Percentiles rank a stretch among this genome's conserved stretches.
These are phyloP conservation scores for Zygnema cylindricum DNA, from an alignment of 139 green algal species.

Conservation along the genomic window DNA sequence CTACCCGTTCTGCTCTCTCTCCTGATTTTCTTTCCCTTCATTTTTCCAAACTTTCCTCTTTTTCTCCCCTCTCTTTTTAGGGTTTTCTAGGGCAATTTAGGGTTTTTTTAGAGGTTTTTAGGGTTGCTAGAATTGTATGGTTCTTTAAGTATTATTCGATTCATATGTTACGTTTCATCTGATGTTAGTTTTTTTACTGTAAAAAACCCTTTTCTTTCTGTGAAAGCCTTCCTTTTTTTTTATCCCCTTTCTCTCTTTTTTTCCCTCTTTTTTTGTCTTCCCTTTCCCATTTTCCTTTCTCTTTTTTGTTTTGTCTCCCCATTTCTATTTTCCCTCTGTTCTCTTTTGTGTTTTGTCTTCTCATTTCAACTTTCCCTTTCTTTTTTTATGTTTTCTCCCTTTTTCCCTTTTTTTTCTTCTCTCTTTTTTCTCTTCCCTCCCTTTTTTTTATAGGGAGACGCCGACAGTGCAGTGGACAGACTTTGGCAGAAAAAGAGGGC, in stretches of 20 bases:
- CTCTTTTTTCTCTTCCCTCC: not conserved
- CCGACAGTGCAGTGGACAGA: conserved; percentile 52
- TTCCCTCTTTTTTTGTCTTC: not conserved
- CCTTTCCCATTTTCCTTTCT: not conserved
- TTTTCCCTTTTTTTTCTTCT: not conserved
- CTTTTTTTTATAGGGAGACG: conserved; percentile 43
- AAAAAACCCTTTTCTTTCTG: not conserved
- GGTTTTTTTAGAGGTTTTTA: too few species aligned
- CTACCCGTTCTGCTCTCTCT: too few species aligned
- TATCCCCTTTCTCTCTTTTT: not conserved
- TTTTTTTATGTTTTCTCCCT: not conserved
- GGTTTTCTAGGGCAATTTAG: too few species aligned
- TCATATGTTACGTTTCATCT: too few species aligned
- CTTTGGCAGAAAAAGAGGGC: conserved; percentile 59
- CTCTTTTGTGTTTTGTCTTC: not conserved
- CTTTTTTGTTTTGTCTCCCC: not conserved
- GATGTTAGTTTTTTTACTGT: too few species aligned
- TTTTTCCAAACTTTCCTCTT: too few species aligned
- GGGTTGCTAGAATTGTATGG: too few species aligned
- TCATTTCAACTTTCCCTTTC: not conserved
- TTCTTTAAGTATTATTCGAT: too few species aligned
- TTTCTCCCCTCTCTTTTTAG: too few species aligned
- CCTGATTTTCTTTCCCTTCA: too few species aligned
- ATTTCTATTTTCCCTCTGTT: not conserved
- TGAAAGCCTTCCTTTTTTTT: not conserved